Evolutionary conservation across 2,329 filamentous ascomycete genomes (phyloP), one percentile per base, ranked within the genome.

Genomic region (Magnaporthales sp.): DNA sequence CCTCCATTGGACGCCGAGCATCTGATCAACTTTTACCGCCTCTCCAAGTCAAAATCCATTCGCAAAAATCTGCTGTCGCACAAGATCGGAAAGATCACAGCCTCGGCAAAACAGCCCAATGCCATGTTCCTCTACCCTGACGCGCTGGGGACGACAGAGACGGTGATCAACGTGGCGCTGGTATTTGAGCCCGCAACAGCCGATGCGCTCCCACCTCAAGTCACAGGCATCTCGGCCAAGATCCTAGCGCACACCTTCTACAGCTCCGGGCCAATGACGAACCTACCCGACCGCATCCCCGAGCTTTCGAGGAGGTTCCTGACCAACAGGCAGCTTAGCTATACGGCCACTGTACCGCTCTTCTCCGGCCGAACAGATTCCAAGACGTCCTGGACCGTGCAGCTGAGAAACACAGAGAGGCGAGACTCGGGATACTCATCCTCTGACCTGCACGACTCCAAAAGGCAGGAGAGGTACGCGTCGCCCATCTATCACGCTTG

Each of bases 371-470:
- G 38, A n/a, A 46, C 15, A 5, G 15, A 46, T 13, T 46, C 15
- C 38, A 46, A 46, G 54, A 58, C 54, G 6, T 26, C 70, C 26
- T 87, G 85, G 85, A 70, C 69, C 24, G 73, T 79, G 66, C 74
- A 75, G 32, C 71, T 75, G 29, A 72, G 74, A 9, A 67, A 71
- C 2, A 70, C 72, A 27, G 71, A 71, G 1, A 78, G 83, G 31
- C 79, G 83, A 24, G 84, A 86, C 71, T 86, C 84, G 2, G 84
- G 93, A 8, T 86, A 86, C 72, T 78, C 78, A 13, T 66, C 74
- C 24, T 75, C 74, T 9, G 65, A 67, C 26, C n/a, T 64, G 51
- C 19, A 63, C 24, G 75, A 74, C 19, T 60, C 61, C 30, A 46
- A 58, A 63, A 27, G 51, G 26, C 65, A 62, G 24, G 62, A 46